These are phyloP conservation scores for Carpinus viminea DNA, from an alignment of 306 rosid genomes.

Conservation along the genomic window DNA sequence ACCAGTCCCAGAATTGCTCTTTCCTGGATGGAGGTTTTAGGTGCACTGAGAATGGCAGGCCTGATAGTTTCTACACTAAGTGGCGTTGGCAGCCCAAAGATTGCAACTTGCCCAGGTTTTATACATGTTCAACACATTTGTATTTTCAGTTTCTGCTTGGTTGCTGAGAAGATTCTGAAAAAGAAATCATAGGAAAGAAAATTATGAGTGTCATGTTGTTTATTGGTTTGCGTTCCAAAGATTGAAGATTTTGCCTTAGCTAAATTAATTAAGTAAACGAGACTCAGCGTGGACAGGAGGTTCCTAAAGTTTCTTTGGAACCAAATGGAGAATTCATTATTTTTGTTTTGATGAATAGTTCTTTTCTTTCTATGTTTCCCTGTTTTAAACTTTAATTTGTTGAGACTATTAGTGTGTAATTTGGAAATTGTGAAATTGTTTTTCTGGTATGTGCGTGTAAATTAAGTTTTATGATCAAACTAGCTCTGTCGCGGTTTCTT, in stretches of 20 bases:
- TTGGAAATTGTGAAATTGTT: not conserved
- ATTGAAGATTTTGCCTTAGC: not conserved
- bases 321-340: not conserved
- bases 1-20: constrained; percentile 60
- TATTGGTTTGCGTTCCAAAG: not conserved
- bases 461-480: not conserved
- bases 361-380: not conserved
- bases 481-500: not conserved
- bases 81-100: constrained; percentile 92
- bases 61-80: constrained; percentile 67
- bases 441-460: not conserved
- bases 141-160: constrained; percentile 12
- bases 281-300: not conserved
- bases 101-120: constrained; percentile 88
- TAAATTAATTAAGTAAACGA: not conserved
- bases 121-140: not conserved
- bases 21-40: constrained; percentile 76
- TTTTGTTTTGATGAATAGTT: not conserved
- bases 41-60: constrained; percentile 74
- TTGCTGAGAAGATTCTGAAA: constrained; percentile 12
- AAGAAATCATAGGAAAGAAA: not conserved
- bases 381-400: not conserved
- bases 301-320: not conserved
- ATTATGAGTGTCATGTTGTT: not conserved
- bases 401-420: not conserved